Base-by-base conservation (phyloP, 1,284 basidiomycete genomes). In the Boletus sp. region DNA sequence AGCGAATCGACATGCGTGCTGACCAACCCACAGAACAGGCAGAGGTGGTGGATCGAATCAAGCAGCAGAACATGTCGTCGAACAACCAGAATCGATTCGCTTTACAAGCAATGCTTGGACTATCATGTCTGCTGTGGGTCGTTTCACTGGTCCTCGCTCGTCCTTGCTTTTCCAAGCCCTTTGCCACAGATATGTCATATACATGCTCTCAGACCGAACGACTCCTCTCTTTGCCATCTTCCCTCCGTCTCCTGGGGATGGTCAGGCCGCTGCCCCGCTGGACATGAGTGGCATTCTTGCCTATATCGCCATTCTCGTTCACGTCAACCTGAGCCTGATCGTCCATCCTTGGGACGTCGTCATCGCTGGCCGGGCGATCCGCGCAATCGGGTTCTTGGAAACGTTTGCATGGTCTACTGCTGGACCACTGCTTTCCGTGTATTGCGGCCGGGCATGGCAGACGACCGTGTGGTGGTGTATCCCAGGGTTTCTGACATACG, bases 381-480 rank as follows among this genome's bases (percentile, higher is more conserved):
- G 57, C 9, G 72, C 72, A 2, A 62, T 80, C 41, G 69, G 75
- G 5, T 75, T 72, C 52, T 52, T 63, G 25, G 59, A 74, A 33
- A 64, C 70, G 2, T 78, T 78, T 55, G 57, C 60, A 0, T 59
- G 76, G 39, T 69, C 77, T 3, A 65, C 72, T 19, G 69, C 80
- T 9, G 69, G 73, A 2, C 78, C 78, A 3, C 61, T 71, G 0
- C 54, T 79, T 25, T 75, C 72, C 17, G 44, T 77, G 26, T 72
- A 80, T 48, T 62, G 73, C 6, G 65, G 65, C 9, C 70, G 68
- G 48, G 61, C 71, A n/a, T 82, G 76, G 74, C 73, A 74, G 55
- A 74, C 71, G 7, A 72, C 69, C 7, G 54, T 59, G 12, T 82
- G 80, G 80, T 82, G 78, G 77, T 68, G 69, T 43, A 53, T 73